Conservation (phyloP, 805 yeast genomes). For the Lipomyces yamanashiensis region DNA sequence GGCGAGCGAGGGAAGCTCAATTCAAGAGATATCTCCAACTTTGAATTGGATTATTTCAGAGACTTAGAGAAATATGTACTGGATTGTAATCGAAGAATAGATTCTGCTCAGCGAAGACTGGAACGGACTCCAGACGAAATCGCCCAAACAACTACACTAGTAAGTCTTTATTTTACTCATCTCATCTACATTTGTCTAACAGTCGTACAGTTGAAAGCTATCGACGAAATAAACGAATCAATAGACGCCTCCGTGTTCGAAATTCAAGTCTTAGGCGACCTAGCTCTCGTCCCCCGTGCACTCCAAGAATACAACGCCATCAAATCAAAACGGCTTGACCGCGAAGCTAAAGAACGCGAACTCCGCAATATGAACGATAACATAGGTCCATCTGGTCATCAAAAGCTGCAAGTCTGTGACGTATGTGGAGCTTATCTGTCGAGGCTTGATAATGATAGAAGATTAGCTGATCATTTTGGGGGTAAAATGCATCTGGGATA, state of each 20-base stretch:
- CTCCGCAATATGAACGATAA: slow-evolving; percentile 68
- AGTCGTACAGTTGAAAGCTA: slow-evolving; percentile 25
- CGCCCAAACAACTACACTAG: slow-evolving; percentile 48
- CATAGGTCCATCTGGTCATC: slow-evolving; percentile 84
- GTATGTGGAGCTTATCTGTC: slow-evolving; percentile 89
- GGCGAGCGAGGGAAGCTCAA: slow-evolving; percentile 35
- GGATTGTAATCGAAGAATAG: slow-evolving; percentile 70
- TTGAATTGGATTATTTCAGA: slow-evolving; percentile 53
- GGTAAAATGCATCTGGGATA: slow-evolving; percentile 85
- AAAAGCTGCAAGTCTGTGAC: slow-evolving; percentile 86
- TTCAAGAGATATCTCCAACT: slow-evolving; percentile 52
- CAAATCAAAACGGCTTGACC: slow-evolving; percentile 45
- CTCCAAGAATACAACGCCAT: slow-evolving; percentile 39
- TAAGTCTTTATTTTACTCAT: slow-evolving; percentile 20
- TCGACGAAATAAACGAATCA: slow-evolving; percentile 33
- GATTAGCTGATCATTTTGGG: slow-evolving; percentile 85
- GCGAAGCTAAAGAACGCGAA: slow-evolving; percentile 59
- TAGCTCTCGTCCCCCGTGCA: slow-evolving; percentile 45
- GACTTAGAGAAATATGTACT: slow-evolving; percentile 60
- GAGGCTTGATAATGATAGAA: slow-evolving; percentile 80
- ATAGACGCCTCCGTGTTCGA: slow-evolving; percentile 35
- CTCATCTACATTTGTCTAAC: neutral
- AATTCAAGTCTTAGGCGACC: slow-evolving; percentile 30
- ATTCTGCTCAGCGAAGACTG: slow-evolving; percentile 63
- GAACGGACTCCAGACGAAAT: slow-evolving; percentile 78